Evolutionary conservation across 257 asterid genomes (phyloP), one percentile per base, ranked within the genome.

Genomic region (Capsicum pubescens): DNA sequence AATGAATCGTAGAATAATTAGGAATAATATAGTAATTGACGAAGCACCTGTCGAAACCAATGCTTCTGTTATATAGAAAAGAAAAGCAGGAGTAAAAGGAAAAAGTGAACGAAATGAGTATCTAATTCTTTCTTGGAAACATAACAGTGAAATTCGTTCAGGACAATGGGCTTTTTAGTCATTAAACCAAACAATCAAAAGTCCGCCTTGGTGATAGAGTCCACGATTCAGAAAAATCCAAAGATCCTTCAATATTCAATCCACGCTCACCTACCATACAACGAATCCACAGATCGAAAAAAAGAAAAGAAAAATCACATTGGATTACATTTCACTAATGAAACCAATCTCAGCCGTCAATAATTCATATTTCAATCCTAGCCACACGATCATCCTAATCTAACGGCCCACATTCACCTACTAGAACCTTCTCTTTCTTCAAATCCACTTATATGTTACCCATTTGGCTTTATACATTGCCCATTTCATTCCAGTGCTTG

Each of bases 371-470:
- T 76, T 9, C 74, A 36, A 57, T 82, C 36, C 19, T 21, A 48
- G 35, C 92, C 94, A 8, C 82, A 69, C 76, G 90, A 90, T 91
- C 80, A 19, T 6, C 3, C 16, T 70, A 16, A 88, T 92, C 95
- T 66, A 77, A 88, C 89, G 93, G 87, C 12, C 71, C 10, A 58
- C 21, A 39, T 59, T 1, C 26, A 26, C 84, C 68, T 63, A 82
- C 91, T 80, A 80, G 91, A 89, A 85, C 80, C 64, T 85, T 90
- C 90, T 52, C 87, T 64, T 32, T 3, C 86, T 84, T 84, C 79
- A 50, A 56, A 15, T 12, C 44, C 52, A 7, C 85, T 82, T 81
- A 57, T 66, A 69, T 46, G 48, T 57, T 3, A 35, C 58, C 57
- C 9, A 17, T 57, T 42, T 32, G 46, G 72, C 72, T 32, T 3